Conservation (phyloP, 345 rosid genomes). For the Aethionema arabicum region DNA sequence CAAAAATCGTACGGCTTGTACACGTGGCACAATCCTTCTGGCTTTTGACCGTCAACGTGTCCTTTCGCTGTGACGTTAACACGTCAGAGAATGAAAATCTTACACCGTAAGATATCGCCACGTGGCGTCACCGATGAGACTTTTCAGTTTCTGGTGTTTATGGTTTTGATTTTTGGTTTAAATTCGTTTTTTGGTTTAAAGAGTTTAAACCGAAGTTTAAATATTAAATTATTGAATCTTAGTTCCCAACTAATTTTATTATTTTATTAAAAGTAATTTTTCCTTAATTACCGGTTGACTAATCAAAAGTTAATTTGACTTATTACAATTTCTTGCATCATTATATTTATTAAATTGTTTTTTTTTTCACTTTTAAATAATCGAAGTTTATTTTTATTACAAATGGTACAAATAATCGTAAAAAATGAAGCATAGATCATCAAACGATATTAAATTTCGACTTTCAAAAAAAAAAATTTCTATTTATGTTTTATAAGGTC, state of each 20-base stretch:
- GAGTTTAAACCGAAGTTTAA: neutral
- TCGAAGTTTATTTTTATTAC: too few species aligned
- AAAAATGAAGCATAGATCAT: too few species aligned
- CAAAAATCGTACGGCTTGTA: constrained; percentile 12
- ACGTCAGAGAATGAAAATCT: neutral
- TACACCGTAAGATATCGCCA: neutral
- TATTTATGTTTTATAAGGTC: too few species aligned
- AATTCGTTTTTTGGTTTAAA: too few species aligned
- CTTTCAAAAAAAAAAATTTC: too few species aligned
- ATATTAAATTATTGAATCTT: neutral
- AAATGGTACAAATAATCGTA: too few species aligned
- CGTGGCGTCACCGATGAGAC: constrained; percentile 13
- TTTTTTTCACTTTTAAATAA: too few species aligned
- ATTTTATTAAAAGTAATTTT: neutral
- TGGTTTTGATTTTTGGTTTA: neutral
- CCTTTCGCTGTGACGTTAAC: constrained; percentile 5
- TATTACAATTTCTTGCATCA: neutral
- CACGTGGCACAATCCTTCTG: constrained; percentile 15
- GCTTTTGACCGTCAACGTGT: constrained; percentile 30
- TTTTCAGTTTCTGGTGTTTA: neutral
- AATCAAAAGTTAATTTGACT: neutral
- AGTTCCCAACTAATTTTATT: neutral
- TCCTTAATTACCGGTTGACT: neutral
- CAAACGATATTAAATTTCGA: too few species aligned
- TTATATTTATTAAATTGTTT: neutral